Conservation (phyloP, 306 rosid species). For the Neltuma alba region DNA sequence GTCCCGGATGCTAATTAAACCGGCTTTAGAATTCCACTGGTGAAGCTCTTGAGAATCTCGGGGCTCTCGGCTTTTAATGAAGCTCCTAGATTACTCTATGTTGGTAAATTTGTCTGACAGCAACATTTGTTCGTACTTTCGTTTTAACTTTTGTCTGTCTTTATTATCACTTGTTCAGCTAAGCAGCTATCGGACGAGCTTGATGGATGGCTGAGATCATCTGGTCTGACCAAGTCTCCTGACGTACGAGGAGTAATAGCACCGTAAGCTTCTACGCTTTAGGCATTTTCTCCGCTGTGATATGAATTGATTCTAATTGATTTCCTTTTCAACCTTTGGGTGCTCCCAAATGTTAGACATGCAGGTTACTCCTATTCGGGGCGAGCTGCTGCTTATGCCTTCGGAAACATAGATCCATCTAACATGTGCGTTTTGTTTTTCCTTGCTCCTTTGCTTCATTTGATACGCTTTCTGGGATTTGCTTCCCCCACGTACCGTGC, state of each 20-base stretch:
- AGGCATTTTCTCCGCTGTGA: neutral
- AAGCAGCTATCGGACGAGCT: conserved; percentile 57
- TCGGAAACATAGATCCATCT: conserved; percentile 94
- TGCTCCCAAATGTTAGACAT: conserved; percentile 63
- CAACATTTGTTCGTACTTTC: neutral
- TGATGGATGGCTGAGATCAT: conserved; percentile 65
- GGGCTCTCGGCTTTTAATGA: neutral
- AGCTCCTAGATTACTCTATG: neutral
- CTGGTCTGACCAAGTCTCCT: conserved; percentile 58
- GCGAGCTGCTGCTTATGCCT: conserved; percentile 95
- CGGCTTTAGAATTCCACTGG: neutral
- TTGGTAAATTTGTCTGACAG: neutral
- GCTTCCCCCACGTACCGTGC: neutral
- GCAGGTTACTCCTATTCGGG: conserved; percentile 99
- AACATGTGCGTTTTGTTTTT: conserved; percentile 61
- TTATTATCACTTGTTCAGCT: conserved; percentile 44
- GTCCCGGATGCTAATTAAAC: neutral
- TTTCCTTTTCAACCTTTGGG: neutral
- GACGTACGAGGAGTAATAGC: conserved; percentile 77
- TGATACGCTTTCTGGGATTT: neutral
- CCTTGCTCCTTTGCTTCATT: neutral
- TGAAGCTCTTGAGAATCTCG: neutral
- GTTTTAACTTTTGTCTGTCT: conserved; percentile 1
- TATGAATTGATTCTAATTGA: neutral
- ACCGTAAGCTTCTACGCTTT: conserved; percentile 53